Evolutionary conservation across 306 rosid genomes (phyloP), one percentile per base, ranked within the genome.

Genomic region (Pachyrhizus erosus): DNA sequence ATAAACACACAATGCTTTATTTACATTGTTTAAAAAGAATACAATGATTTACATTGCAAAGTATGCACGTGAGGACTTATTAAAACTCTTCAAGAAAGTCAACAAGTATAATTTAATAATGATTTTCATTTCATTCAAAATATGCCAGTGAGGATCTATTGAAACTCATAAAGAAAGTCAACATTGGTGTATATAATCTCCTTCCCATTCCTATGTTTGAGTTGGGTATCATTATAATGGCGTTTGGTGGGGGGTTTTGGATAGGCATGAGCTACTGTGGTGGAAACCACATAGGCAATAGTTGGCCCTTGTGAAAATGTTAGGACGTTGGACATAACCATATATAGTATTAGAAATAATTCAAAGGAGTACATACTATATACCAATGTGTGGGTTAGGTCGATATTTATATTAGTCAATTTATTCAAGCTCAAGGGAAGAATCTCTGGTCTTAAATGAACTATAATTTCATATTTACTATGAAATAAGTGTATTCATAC

Each of bases 361-460:
- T 55, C 31, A 55, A 55, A 54, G 12, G 61, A 54, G 27, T 54
- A 54, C 20, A 54, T 20, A 54, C 13, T 20, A 54, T 55, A 18
- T 20, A 61, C 68, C 23, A 29, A 1, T 33, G 3, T 17, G 24
- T 40, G 17, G 55, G 80, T 75, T 75, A 8, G 55, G 27, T 75
- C 5, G 26, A 33, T 64, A 26, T 18, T 78, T 65, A 46, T 34
- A 18, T 18, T 13, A 21, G 20, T 49, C 23, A 78, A 20, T 1
- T 34, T 49, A 52, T 18, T 67, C 74, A 14, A 43, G 4, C 45
- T 11, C 11, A 33, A 18, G n/a, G 7, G 49, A 78, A 45, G 31
- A 66, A 27, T 48, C 33, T 78, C 15, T 23, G 42, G 39, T 67
- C 75, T 49, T 49, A 51, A 62, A 34, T 78, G 42, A 67, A 40